Conservation (phyloP, 495 filamentous ascomycete genomes). For the Talaromyces thailandensis region DNA sequence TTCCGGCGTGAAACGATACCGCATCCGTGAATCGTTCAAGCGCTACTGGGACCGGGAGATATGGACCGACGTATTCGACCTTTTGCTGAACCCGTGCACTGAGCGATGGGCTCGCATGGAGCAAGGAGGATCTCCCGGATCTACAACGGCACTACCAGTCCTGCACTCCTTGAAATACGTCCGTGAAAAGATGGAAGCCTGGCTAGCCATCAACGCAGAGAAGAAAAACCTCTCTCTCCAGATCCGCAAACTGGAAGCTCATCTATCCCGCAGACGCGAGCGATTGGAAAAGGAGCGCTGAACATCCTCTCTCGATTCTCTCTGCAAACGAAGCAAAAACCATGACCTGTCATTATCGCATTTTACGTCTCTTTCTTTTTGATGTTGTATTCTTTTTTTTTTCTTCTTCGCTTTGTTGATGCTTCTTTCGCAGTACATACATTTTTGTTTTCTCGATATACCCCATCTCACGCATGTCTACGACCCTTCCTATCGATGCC, state of each 20-base stretch:
- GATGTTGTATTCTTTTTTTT: background rate
- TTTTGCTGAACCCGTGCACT: constrained; percentile 70
- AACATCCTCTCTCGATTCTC: background rate
- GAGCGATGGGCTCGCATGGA: constrained; percentile 43
- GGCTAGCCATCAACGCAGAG: constrained; percentile 74
- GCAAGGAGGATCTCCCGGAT: constrained; percentile 39
- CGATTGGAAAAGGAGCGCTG: constrained; percentile 25
- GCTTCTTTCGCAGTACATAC: background rate
- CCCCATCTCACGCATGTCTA: background rate
- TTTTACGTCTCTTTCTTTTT: background rate
- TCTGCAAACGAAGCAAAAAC: background rate
- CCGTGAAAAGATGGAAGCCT: constrained; percentile 74
- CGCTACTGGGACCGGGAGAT: constrained; percentile 92
- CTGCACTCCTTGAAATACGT: constrained; percentile 53
- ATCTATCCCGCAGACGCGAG: constrained; percentile 60
- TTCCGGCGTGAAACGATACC: constrained; percentile 54
- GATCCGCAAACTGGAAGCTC: constrained; percentile 55
- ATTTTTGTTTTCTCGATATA: background rate
- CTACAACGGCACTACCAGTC: constrained; percentile 45
- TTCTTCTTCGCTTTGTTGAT: background rate
- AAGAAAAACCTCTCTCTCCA: constrained; percentile 55
- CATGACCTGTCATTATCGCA: background rate
- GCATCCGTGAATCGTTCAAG: constrained; percentile 69
- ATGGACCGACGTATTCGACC: constrained; percentile 75
- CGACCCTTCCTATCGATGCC: background rate